These are phyloP conservation scores for sunflower (Helianthus annuus) DNA, from an alignment of 129 eudicot species.

Conservation along the genomic window DNA sequence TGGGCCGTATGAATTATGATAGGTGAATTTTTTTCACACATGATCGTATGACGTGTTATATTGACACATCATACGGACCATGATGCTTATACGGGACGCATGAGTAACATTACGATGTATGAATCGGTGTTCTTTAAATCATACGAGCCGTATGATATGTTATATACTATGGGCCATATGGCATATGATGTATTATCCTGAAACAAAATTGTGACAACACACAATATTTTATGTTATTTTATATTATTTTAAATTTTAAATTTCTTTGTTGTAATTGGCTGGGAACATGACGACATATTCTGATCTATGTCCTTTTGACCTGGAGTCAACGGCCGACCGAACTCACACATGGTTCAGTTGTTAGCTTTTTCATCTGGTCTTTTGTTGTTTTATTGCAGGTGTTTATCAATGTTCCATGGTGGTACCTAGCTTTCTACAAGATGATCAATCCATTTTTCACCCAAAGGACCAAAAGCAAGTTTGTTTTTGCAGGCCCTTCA, in stretches of 20 bases:
- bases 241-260: not conserved
- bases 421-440: constrained; percentile 82
- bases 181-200: too few relatives aligned
- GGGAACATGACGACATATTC: constrained; percentile 29
- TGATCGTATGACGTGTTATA: too few relatives aligned
- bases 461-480: constrained; percentile 88
- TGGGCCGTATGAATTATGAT: too few relatives aligned
- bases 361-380: not conserved
- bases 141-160: too few relatives aligned
- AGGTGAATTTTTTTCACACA: too few relatives aligned
- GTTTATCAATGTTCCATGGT: constrained; percentile 92
- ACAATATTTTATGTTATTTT: too few relatives aligned
- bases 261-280: constrained; percentile 6
- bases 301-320: constrained; percentile 40
- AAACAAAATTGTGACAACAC: too few relatives aligned
- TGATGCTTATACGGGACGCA: too few relatives aligned
- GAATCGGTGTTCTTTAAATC: too few relatives aligned
- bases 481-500: constrained; percentile 87
- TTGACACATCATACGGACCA: too few relatives aligned
- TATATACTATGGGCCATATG: too few relatives aligned
- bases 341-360: constrained; percentile 21
- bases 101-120: too few relatives aligned
- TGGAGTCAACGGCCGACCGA: constrained; percentile 26
- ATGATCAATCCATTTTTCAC: constrained; percentile 89
- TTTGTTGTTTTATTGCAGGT: constrained; percentile 44